phyloP scores from a whole-genome alignment of 805 yeast species.

The Clavispora asparagi region DNA sequence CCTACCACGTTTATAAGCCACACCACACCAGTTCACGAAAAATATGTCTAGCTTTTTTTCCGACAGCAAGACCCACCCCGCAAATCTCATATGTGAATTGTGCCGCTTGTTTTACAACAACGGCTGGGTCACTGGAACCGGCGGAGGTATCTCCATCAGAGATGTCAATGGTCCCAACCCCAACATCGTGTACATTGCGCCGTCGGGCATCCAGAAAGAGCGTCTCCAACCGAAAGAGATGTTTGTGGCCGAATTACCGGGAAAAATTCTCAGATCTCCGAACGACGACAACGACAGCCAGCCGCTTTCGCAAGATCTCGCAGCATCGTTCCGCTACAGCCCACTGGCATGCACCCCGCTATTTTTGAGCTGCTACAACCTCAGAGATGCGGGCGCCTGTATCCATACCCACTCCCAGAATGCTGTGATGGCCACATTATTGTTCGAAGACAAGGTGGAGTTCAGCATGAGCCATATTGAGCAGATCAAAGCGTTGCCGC shows the following conservation, averaged over 20 bases:
- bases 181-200: constrained; percentile 68
- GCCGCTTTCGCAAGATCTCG: constrained; percentile 26
- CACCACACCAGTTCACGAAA: not conserved
- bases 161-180: constrained; percentile 38
- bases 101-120: constrained; percentile 72
- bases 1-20: not conserved
- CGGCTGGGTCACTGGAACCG: constrained; percentile 94
- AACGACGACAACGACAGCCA: constrained; percentile 19
- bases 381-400: constrained; percentile 81
- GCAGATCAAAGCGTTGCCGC: constrained; percentile 89
- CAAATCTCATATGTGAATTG: constrained; percentile 76
- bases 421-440: constrained; percentile 75
- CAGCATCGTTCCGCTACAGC: constrained; percentile 46
- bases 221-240: constrained; percentile 75
- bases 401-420: constrained; percentile 91
- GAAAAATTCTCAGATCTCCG: constrained; percentile 58
- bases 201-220: constrained; percentile 96
- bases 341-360: constrained; percentile 95
- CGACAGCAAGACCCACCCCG: constrained; percentile 62
- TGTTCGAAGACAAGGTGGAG: constrained; percentile 56
- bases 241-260: constrained; percentile 64
- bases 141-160: constrained; percentile 86
- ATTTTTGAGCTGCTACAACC: constrained; percentile 64
- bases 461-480: constrained; percentile 78
- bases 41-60: constrained; percentile 3